A percentile compares a stretch with the other conserved stretches of the same genome.
Conservation (phyloP, 441 rosid species). For the Capsella rubella region DNA sequence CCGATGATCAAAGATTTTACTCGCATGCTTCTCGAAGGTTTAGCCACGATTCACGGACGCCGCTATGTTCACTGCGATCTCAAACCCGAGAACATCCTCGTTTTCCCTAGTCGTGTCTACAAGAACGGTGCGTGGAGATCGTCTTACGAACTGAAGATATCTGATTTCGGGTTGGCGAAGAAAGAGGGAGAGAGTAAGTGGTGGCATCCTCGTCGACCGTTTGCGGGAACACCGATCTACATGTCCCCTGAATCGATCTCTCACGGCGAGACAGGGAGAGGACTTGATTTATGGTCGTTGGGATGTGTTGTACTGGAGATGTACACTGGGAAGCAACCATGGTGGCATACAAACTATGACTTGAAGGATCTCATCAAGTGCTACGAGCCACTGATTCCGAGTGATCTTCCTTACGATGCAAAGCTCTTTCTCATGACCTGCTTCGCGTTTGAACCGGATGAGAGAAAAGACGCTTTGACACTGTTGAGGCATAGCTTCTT, state of each 20-base stretch:
- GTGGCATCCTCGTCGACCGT: neutral
- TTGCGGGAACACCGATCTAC: constrained; percentile 4
- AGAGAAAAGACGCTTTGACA: constrained; percentile 9
- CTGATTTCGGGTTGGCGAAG: constrained; percentile 27
- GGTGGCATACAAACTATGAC: constrained; percentile 15
- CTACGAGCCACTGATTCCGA: constrained; percentile 10
- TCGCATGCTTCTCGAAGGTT: constrained; percentile 28
- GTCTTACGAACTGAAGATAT: constrained; percentile 18
- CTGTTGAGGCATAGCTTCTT: constrained; percentile 11
- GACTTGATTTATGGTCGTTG: constrained; percentile 29
- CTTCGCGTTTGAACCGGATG: neutral
- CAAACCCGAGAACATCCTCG: constrained; percentile 28
- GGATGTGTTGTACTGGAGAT: constrained; percentile 37
- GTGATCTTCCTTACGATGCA: constrained; percentile 9
- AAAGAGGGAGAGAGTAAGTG: constrained; percentile 2
- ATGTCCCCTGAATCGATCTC: constrained; percentile 28
- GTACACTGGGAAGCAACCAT: constrained; percentile 25
- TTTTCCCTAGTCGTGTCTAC: constrained; percentile 1
- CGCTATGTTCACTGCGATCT: constrained; percentile 38
- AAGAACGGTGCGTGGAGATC: neutral
- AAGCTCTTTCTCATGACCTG: constrained; percentile 7
- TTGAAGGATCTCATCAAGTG: neutral
- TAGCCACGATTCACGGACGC: constrained; percentile 14
- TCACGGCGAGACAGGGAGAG: constrained; percentile 12
- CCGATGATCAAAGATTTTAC: constrained; percentile 17